Evolutionary conservation across 2,329 filamentous ascomycete species (phyloP).

Genomic region (Fusarium mexicanum): DNA sequence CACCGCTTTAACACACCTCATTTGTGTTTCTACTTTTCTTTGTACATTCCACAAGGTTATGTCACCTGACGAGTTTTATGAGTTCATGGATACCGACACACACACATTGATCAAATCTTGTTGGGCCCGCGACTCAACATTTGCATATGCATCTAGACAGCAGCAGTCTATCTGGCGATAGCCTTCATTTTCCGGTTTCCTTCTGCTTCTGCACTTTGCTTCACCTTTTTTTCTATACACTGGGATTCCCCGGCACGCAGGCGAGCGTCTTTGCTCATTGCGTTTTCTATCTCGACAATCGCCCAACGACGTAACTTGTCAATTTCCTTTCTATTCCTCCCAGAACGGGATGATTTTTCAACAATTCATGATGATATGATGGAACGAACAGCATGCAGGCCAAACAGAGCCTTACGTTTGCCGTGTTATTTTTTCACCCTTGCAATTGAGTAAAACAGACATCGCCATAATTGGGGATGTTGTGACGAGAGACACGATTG

Average conservation of each 20-base stretch:
- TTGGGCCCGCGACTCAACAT: constrained; percentile 29
- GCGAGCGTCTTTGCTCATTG: constrained; percentile 9
- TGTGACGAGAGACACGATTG: constrained; percentile 34
- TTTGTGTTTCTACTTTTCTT: constrained; percentile 29
- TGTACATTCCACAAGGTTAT: constrained; percentile 36
- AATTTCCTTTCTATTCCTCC: constrained; percentile 19
- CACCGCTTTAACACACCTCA: constrained; percentile 54
- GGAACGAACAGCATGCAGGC: constrained; percentile 42
- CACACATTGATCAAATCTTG: constrained; percentile 24
- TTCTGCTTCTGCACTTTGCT: constrained; percentile 15
- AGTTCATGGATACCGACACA: constrained; percentile 35
- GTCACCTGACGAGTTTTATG: constrained; percentile 40
- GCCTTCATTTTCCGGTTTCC: constrained; percentile 12
- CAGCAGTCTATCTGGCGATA: constrained; percentile 36
- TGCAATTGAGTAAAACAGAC: constrained; percentile 16
- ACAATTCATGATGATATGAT: constrained; percentile 44
- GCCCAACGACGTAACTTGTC: constrained; percentile 12
- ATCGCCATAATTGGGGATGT: constrained; percentile 1
- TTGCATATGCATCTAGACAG: constrained; percentile 43
- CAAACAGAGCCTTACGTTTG: constrained; percentile 40
- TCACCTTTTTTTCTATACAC: constrained; percentile 25
- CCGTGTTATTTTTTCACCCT: constrained; percentile 37
- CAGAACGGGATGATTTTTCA: constrained; percentile 28
- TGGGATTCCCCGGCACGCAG: not conserved
- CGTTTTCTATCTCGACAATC: constrained; percentile 15